Evolutionary conservation across 2,329 filamentous ascomycete species (phyloP).

Genomic region (Phyllosticta citrichinensis): DNA sequence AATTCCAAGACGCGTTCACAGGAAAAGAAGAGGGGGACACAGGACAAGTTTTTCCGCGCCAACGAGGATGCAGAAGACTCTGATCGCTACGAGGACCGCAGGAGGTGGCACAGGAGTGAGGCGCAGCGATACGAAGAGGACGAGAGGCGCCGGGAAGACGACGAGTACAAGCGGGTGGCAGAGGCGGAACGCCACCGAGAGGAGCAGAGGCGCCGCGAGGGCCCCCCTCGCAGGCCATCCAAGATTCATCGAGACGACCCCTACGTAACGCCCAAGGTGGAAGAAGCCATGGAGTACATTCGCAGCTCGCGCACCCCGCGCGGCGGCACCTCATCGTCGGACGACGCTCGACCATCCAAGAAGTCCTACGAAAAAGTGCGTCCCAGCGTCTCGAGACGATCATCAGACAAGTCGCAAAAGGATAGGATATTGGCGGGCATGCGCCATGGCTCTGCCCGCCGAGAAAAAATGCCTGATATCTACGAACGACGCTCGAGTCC

Average conservation of each 20-base stretch:
- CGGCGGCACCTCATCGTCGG: neutral
- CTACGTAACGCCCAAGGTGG: neutral
- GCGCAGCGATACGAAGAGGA: slow-evolving; percentile 19
- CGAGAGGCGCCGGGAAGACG: slow-evolving; percentile 29
- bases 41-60: slow-evolving; percentile 1
- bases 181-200: slow-evolving; percentile 13
- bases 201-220: no score
- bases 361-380: slow-evolving; percentile 4
- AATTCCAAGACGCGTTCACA: slow-evolving; percentile 8
- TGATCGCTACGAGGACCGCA: slow-evolving; percentile 26
- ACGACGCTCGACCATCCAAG: neutral
- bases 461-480: slow-evolving; percentile 19
- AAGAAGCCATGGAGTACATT: slow-evolving; percentile 5
- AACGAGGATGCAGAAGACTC: slow-evolving; percentile 7
- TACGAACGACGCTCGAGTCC: slow-evolving; percentile 25
- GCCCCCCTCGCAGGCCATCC: slow-evolving; percentile 11
- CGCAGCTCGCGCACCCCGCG: neutral
- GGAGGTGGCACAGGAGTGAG: neutral
- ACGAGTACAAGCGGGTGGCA: slow-evolving; percentile 19
- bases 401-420: neutral
- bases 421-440: slow-evolving; percentile 3
- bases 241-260: slow-evolving; percentile 1
- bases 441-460: neutral
- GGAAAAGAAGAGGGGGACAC: slow-evolving; percentile 3
- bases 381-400: slow-evolving; percentile 1